Base-by-base conservation (phyloP, 495 filamentous ascomycete species). In the Polyplosphaeria fusca region DNA sequence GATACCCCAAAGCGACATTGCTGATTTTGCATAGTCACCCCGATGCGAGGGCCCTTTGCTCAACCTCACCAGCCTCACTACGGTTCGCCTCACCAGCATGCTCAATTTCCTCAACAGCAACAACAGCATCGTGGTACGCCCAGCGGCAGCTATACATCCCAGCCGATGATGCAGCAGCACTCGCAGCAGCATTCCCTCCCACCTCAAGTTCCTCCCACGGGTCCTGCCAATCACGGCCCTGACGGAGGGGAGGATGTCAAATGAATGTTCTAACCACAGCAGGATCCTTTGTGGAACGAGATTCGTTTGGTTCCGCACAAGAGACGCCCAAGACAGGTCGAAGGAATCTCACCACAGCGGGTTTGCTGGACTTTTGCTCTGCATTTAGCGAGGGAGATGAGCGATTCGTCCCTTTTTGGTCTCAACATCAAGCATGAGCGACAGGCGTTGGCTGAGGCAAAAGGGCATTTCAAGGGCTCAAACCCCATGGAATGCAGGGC, bases 111-210 rank as follows among this genome's bases (percentile, higher is more conserved):
- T 11, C 63, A 64, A 30, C 47, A 52, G 7, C 58, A 63, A 9
- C 60, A 61, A 30, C 46, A 24, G 5, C 62, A 68, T 26, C 65
- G 65, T 14, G 65, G 65, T 16, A 66, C 63, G 19, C 63, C 65
- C 11, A 68, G 63, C 40, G 52, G 48, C 26, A 60, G 30, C 27
- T 66, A 42, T 42, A 65, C 45, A n/a, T 47, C 45, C 9, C 63
- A 66, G 32, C 65, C 62, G 11, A 63, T 68, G 65, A 65, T 65
- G 52, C 65, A 60, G 40, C 56, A 60, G 25, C 61, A 67, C 38
- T 64, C 61, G 16, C n/a, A n/a, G n/a, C n/a, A n/a, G n/a, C n/a
- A n/a, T n/a, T 35, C 30, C 14, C 45, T 65, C 27, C 58, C 47
- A 5, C 63, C 63, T 41, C 63, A 61, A 45, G 52, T 42, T 23